A percentile compares a stretch with the other conserved stretches of the same genome.
These are phyloP conservation scores for Nemania sp. DNA, from an alignment of 2,329 filamentous ascomycete genomes.

Conservation along the genomic window DNA sequence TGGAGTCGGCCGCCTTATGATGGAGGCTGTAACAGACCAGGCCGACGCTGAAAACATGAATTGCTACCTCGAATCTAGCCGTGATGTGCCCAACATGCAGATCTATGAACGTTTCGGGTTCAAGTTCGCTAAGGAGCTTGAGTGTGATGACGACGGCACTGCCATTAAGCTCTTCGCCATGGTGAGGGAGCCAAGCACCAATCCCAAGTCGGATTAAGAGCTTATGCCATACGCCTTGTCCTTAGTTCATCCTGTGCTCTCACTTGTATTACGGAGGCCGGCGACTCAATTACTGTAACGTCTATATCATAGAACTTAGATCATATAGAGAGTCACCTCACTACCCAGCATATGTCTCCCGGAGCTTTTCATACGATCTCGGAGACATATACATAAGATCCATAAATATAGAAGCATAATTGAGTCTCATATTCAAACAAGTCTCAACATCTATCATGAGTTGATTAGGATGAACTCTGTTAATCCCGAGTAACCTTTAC, in stretches of 20 bases:
- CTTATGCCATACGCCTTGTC: not conserved
- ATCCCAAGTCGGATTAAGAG: constrained; percentile 35
- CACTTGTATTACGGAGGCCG: not conserved
- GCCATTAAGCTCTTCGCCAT: constrained; percentile 62
- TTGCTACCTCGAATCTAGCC: constrained; percentile 79
- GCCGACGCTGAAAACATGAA: constrained; percentile 73
- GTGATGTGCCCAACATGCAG: constrained; percentile 74
- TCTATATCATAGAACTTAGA: not conserved
- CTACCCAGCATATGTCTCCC: not conserved
- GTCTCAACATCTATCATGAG: not conserved
- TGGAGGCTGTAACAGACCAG: constrained; percentile 70
- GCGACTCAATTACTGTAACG: not conserved
- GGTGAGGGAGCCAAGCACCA: constrained; percentile 53
- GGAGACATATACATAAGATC: too few species aligned
- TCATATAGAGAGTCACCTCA: not conserved
- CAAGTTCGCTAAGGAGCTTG: constrained; percentile 71
- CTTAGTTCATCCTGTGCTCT: not conserved
- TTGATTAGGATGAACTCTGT: too few species aligned
- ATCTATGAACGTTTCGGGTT: constrained; percentile 81
- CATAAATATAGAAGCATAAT: not conserved
- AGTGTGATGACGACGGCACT: constrained; percentile 72
- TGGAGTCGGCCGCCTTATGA: constrained; percentile 73
- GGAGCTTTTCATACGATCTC: not conserved
- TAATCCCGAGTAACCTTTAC: not conserved
- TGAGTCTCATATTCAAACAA: not conserved